A percentile compares a stretch with the other conserved stretches of the same genome.
phyloP scores from a whole-genome alignment of 345 rosid species.

The Litchi chinensis region DNA sequence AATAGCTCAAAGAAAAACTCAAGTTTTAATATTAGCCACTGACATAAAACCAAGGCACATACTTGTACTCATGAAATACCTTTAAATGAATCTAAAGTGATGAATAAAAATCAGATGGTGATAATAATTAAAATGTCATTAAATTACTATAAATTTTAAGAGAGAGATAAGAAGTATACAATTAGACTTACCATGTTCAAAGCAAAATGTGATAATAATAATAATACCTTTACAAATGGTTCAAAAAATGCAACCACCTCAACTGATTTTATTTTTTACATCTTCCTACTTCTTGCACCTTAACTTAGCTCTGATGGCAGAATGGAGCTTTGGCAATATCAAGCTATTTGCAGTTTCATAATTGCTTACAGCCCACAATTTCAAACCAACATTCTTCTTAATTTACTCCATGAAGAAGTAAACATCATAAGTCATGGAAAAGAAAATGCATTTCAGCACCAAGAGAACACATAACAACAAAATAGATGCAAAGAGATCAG shows the following conservation, averaged over 20 bases:
- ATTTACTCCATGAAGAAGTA: neutral
- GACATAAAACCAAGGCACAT: neutral
- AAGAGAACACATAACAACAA: neutral
- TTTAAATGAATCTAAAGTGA: neutral
- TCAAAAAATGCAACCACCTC: neutral
- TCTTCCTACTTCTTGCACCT: neutral
- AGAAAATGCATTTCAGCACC: neutral
- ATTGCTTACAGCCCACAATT: neutral
- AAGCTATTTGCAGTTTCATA: too few species aligned
- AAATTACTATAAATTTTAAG: neutral
- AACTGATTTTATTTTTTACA: neutral
- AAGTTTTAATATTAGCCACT: neutral
- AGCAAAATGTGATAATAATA: neutral
- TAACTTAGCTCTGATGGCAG: neutral
- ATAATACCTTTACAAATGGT: neutral
- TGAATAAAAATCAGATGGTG: neutral
- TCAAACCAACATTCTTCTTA: neutral
- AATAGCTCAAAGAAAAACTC: neutral
- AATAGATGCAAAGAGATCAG: neutral
- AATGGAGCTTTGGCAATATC: neutral
- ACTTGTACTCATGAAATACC: neutral
- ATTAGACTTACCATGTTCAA: neutral
- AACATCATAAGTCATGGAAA: neutral
- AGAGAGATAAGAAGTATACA: neutral
- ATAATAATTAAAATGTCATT: neutral